Base-by-base conservation (phyloP, 78 protist species). In the Cavenderia fasciculata region DNA sequence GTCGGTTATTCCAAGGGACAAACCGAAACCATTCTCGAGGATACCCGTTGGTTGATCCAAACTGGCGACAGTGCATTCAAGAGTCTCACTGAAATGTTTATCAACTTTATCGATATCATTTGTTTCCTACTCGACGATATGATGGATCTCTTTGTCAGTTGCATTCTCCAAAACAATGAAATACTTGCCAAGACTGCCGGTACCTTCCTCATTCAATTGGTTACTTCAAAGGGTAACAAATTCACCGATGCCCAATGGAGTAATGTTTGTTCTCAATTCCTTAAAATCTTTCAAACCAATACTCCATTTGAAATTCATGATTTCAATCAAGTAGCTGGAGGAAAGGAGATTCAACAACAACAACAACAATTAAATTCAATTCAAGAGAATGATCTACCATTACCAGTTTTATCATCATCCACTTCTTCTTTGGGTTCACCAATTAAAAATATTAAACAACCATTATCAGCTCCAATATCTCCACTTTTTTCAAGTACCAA, bases 11-110 rank as follows among this genome's bases (percentile, higher is more conserved):
- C 77, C 5, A 73, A 75, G 62, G 87, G 95, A 21, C 74, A 68
- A 44, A 25, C 74, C 11, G 94, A 74, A 46, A 69, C 71, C 0
- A 38, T 93, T 1, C n/a, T 84, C 2, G 90, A 93, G 16, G 93
- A 93, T 31, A 93, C 79, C 70, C 54, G 70, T 25, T 93, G 93
- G 94, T 38, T 93, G 14, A 69, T 63, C 31, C 85, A 54, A 25
- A 93, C 95, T 59, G 90, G 95, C 44, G 85, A 72, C 36, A 61
- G 74, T 54, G 95, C 93, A 23, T 77, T 93, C 84, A 77, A 93
- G 44, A 59, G 84, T 12, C 79, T 93, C 36, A 69, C 86, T 27
- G 86, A 74, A 56, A 68, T 93, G 79, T 76, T 93, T 51, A 70
- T 89, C 77, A 74, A 72, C 36, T 86, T 86, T 34, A 72, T 93